Base-by-base conservation (phyloP, 2,329 filamentous ascomycete species). In the Aureobasidium sp. region DNA sequence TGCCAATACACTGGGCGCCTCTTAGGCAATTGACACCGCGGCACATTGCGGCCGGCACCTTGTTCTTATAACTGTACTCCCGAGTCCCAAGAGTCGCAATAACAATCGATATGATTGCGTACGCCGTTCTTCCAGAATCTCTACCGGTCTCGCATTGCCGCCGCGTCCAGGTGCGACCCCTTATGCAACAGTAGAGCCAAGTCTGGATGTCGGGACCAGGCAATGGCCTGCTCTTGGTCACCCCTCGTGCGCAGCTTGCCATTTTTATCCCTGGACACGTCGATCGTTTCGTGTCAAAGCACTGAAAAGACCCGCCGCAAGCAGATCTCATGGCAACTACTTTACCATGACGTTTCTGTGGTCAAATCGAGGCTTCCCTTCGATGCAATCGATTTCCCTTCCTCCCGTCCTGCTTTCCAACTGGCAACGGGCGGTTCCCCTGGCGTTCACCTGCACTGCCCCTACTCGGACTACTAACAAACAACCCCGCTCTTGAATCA, bases 171-270 rank as follows among this genome's bases (percentile, higher is more conserved):
- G 22, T 55, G 51, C 51, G 31, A 57, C 53, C 39, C 53, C 53
- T 57, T 57, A 57, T 57, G 53, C 53, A 57, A 57, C 53, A 57
- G 41, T 57, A 27, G 37, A 57, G 41, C 53, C 53, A 57, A 57
- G 39, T 29, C 27, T 34, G 53, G 53, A 57, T 34, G 53, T 57
- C 41, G 39, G 53, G 42, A 29, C 51, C 51, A 44, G 52, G 52
- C 52, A 25, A 44, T 56, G 53, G 53, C 53, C 53, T 57, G 39
- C 53, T 34, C 29, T 25, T 57, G 53, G 53, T 57, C 53, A 57
- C 53, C 53, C 53, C 53, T 57, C 37, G 39, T 36, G 29, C 53
- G 29, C 53, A 57, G 42, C 53, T n/a, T 45, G 41, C 53, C 53
- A 57, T 44, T 34, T 57, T 44, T 57, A 57, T 57, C 53, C 41